Evolutionary conservation across 345 rosid species (phyloP).

Genomic region (Triadica sebifera): DNA sequence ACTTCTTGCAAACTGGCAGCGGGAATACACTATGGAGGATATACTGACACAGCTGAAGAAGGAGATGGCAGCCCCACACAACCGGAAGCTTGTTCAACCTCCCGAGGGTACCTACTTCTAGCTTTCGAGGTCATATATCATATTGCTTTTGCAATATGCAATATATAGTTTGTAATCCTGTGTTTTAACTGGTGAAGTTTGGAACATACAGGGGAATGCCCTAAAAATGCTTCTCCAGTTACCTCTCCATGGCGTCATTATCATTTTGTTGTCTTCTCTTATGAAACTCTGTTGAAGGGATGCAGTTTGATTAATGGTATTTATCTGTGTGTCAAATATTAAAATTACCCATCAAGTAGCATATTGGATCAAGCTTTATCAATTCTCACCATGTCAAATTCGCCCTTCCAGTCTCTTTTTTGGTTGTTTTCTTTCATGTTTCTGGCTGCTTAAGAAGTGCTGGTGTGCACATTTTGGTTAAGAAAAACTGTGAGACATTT

Average conservation of each 20-base stretch:
- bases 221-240: constrained; percentile 37
- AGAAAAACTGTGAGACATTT: too few relatives aligned
- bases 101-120: constrained; percentile 42
- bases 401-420: too few relatives aligned
- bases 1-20: constrained; percentile 35
- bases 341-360: neutral
- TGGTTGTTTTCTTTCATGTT: neutral
- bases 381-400: neutral
- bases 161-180: constrained; percentile 48
- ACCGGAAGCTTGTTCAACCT: constrained; percentile 36
- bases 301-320: constrained; percentile 21
- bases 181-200: constrained; percentile 42
- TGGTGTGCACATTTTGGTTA: neutral
- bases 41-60: constrained; percentile 39
- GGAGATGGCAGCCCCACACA: constrained; percentile 37
- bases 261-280: constrained; percentile 34
- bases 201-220: constrained; percentile 39
- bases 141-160: constrained; percentile 35
- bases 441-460: too few relatives aligned
- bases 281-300: constrained; percentile 26
- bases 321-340: constrained; percentile 19
- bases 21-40: constrained; percentile 38
- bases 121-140: constrained; percentile 18
- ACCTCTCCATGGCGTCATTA: constrained; percentile 33
- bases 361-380: neutral